Conservation (phyloP, 768 basidiomycete genomes). For the Rhodocollybia butyracea region DNA sequence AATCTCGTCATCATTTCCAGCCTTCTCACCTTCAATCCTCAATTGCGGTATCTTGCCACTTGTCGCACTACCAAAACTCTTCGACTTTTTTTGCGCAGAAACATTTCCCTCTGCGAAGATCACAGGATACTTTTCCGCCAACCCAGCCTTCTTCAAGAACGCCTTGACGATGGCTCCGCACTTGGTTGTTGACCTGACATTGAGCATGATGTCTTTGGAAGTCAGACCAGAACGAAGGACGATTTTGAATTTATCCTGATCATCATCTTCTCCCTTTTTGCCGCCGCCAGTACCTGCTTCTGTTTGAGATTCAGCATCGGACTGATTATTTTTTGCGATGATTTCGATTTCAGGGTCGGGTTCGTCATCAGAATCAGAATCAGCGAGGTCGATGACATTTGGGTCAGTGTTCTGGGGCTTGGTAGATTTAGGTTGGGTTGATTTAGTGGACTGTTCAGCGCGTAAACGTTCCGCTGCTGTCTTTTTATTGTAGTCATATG, state of each 20-base stretch:
- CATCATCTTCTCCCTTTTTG: slow-evolving; percentile 15
- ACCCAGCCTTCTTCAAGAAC: slow-evolving; percentile 65
- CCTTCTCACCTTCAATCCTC: slow-evolving; percentile 68
- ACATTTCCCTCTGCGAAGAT: slow-evolving; percentile 14
- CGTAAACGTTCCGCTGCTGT: slow-evolving; percentile 18
- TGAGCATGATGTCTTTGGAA: slow-evolving; percentile 56
- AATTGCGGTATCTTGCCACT: slow-evolving; percentile 43
- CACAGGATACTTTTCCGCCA: slow-evolving; percentile 51
- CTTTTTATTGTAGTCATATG: slow-evolving; percentile 59
- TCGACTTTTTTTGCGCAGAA: slow-evolving; percentile 22
- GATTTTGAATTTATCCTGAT: slow-evolving; percentile 62
- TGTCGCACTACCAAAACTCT: slow-evolving; percentile 18
- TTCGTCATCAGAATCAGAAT: slow-evolving; percentile 14
- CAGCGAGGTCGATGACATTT: slow-evolving; percentile 7
- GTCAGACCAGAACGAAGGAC: slow-evolving; percentile 56
- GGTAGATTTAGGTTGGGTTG: slow-evolving; percentile 1
- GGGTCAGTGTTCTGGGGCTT: slow-evolving; percentile 8
- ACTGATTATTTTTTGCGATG: slow-evolving; percentile 20
- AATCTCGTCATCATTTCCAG: slow-evolving; percentile 58
- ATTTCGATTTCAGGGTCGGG: slow-evolving; percentile 23
- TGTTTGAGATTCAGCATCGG: slow-evolving; percentile 21
- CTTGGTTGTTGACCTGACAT: slow-evolving; percentile 70
- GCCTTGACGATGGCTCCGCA: slow-evolving; percentile 75
- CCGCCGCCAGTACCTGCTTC: neutral
- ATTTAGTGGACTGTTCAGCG: slow-evolving; percentile 5